A percentile compares a stretch with the other conserved stretches of the same genome.
These are phyloP conservation scores for Eucalyptus coolabah DNA, from an alignment of 345 rosid species.

Conservation along the genomic window DNA sequence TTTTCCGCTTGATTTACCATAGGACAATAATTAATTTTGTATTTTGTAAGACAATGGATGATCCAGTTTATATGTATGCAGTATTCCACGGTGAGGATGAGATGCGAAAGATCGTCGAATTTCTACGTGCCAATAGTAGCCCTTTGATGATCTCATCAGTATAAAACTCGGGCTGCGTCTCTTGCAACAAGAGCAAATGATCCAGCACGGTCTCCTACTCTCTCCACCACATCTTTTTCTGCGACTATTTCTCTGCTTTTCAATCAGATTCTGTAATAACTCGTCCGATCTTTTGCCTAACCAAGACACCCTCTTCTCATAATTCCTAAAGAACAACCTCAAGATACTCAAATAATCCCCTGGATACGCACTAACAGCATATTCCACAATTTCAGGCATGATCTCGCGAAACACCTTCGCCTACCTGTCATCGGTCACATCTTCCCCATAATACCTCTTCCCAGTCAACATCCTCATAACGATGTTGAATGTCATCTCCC, in stretches of 20 bases:
- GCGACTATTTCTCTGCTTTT: not conserved
- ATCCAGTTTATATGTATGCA: not conserved
- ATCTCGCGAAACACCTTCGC: slow-evolving; percentile 5
- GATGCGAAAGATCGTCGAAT: not conserved
- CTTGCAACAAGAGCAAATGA: slow-evolving; percentile 22
- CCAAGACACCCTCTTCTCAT: not conserved
- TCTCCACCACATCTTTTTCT: not conserved
- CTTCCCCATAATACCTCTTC: slow-evolving; percentile 7
- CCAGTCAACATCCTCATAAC: not conserved
- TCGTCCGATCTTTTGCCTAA: slow-evolving; percentile 7
- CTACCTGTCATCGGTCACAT: slow-evolving; percentile 3
- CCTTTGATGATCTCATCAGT: slow-evolving; percentile 40
- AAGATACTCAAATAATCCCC: slow-evolving; percentile 25
- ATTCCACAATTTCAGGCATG: not conserved
- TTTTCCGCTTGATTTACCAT: no score
- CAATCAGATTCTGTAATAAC: slow-evolving; percentile 23
- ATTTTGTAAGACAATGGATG: not conserved
- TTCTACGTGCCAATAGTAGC: slow-evolving; percentile 15
- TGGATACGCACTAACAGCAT: slow-evolving; percentile 13
- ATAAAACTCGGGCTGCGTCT: slow-evolving; percentile 23
- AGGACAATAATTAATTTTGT: no score
- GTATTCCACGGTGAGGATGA: not conserved
- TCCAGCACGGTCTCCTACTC: slow-evolving; percentile 18
- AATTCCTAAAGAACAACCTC: slow-evolving; percentile 2
- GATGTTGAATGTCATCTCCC: slow-evolving; percentile 1